Evolutionary conservation across 1,284 basidiomycete genomes (phyloP).

Genomic region (Thecaphora thlaspeos): DNA sequence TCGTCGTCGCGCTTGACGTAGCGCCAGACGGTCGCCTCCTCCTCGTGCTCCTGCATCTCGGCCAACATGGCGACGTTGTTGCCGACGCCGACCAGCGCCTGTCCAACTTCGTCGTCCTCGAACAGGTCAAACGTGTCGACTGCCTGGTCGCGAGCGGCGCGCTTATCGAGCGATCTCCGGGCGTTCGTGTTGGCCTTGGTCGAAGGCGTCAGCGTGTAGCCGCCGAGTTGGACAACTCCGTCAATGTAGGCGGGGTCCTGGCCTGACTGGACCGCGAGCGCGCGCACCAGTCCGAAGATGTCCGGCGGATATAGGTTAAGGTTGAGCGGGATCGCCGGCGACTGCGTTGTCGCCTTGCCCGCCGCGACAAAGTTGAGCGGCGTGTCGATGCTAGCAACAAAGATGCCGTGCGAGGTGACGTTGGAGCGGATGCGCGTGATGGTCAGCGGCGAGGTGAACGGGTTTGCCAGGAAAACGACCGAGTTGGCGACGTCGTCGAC

Average conservation of each 20-base stretch:
- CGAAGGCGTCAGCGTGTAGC: slow-evolving; percentile 65
- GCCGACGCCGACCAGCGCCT: slow-evolving; percentile 35
- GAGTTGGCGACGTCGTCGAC: slow-evolving; percentile 70
- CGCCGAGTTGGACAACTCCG: slow-evolving; percentile 70
- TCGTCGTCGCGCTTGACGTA: slow-evolving; percentile 31
- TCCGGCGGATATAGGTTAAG: slow-evolving; percentile 73
- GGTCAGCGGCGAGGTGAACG: slow-evolving; percentile 67
- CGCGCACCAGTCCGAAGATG: slow-evolving; percentile 71
- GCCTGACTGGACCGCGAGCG: slow-evolving; percentile 68
- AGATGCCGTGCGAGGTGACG: slow-evolving; percentile 68
- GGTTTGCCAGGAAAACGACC: slow-evolving; percentile 68
- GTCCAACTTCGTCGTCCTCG: slow-evolving; percentile 41
- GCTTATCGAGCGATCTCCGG: slow-evolving; percentile 18
- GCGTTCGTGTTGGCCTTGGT: slow-evolving; percentile 25
- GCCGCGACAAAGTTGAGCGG: slow-evolving; percentile 64
- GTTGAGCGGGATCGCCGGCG: slow-evolving; percentile 66
- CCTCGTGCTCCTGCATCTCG: slow-evolving; percentile 15
- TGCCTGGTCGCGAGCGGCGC: slow-evolving; percentile 3
- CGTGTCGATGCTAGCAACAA: slow-evolving; percentile 67
- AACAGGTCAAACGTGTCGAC: slow-evolving; percentile 26
- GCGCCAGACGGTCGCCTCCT: background rate
- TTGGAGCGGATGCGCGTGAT: slow-evolving; percentile 69
- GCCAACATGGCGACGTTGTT: slow-evolving; percentile 57
- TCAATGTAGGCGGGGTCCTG: slow-evolving; percentile 68
- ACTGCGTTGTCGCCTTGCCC: slow-evolving; percentile 66